Evolutionary conservation across 139 green algal genomes (phyloP).

Genomic region (Asterochloris sp.): DNA sequence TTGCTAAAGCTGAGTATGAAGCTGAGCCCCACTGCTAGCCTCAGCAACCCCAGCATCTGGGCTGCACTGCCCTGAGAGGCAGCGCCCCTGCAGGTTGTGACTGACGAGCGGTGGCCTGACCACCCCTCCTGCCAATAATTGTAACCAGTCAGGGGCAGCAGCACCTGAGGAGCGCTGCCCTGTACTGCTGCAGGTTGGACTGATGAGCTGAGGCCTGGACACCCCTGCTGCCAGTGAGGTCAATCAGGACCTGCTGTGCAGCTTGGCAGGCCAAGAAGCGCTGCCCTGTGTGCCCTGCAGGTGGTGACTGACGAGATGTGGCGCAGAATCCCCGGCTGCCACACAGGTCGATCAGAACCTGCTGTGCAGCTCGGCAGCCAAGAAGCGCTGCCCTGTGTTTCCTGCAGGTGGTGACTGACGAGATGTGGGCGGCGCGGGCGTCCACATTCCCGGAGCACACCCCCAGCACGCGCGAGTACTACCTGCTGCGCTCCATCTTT

Average conservation of each 20-base stretch:
- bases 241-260: too few species aligned
- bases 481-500: conserved; percentile 88
- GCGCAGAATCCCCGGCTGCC: too few species aligned
- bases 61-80: too few species aligned
- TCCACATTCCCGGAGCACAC: conserved; percentile 81
- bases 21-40: neutral
- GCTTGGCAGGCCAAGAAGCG: too few species aligned
- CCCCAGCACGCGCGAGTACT: conserved; percentile 89
- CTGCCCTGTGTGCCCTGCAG: neutral
- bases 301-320: neutral
- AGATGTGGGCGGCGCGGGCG: conserved; percentile 48
- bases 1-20: neutral
- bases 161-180: too few species aligned
- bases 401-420: conserved; percentile 56
- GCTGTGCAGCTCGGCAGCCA: neutral
- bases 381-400: neutral
- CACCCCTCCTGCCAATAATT: too few species aligned
- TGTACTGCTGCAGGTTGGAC: too few species aligned
- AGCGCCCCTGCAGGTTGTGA: too few species aligned
- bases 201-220: too few species aligned
- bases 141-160: too few species aligned
- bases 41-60: neutral
- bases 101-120: too few species aligned
- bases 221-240: too few species aligned
- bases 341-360: neutral